Conservation (phyloP, 176 grass and related monocot species). For the Sorghum bicolor region DNA sequence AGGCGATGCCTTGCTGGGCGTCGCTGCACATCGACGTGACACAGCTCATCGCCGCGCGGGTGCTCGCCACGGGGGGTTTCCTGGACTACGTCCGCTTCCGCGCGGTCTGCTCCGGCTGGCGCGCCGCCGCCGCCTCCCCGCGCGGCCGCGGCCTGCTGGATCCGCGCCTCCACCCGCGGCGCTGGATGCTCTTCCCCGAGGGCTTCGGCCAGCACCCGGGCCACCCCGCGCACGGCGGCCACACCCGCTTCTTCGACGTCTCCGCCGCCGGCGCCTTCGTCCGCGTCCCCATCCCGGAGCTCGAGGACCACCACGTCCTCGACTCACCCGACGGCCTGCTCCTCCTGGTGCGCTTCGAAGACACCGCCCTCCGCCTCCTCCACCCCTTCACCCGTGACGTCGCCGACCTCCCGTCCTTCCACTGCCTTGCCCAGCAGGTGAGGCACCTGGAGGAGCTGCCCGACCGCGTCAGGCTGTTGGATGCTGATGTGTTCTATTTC, state of each 20-base stretch:
- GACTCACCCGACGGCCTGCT: slow-evolving; percentile 21
- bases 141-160: background rate
- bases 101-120: slow-evolving; percentile 1
- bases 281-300: slow-evolving; percentile 9
- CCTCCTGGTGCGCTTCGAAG: slow-evolving; percentile 9
- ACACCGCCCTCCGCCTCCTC: background rate
- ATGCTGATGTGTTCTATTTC: too few relatives aligned
- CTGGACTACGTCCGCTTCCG: slow-evolving; percentile 10
- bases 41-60: background rate
- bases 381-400: slow-evolving; percentile 25
- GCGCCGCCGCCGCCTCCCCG: slow-evolving; percentile 18
- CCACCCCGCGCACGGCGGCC: background rate
- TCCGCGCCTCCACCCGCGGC: slow-evolving; percentile 1
- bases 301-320: slow-evolving; percentile 18
- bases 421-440: background rate
- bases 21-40: background rate
- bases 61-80: background rate
- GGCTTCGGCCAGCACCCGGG: background rate
- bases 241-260: slow-evolving; percentile 13
- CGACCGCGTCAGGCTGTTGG: too few relatives aligned
- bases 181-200: slow-evolving; percentile 24
- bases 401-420: background rate
- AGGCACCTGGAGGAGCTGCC: background rate
- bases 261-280: background rate
- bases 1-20: background rate